Conservation (phyloP, 176 grass and related monocot genomes). For the Carex parvula region DNA sequence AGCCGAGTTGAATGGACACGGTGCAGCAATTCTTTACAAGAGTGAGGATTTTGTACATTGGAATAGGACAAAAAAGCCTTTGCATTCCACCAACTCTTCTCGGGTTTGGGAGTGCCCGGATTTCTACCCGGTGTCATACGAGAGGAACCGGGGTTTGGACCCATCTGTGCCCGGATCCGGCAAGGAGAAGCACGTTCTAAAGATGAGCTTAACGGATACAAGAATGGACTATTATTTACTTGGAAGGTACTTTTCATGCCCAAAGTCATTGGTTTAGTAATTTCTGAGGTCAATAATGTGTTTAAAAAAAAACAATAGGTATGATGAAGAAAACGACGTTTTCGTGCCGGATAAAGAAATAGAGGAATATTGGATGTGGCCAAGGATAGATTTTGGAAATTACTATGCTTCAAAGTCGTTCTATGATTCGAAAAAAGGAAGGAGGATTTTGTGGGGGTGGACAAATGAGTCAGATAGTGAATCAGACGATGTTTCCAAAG, state of each 20-base stretch:
- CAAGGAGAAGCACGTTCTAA: slow-evolving; percentile 65
- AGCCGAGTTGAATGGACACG: slow-evolving; percentile 38
- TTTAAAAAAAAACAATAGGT: background rate
- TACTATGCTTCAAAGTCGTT: slow-evolving; percentile 92
- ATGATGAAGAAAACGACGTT: slow-evolving; percentile 35
- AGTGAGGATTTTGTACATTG: slow-evolving; percentile 61
- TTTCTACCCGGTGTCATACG: slow-evolving; percentile 42
- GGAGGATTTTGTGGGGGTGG: slow-evolving; percentile 80
- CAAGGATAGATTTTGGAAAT: slow-evolving; percentile 68
- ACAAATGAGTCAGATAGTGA: slow-evolving; percentile 63
- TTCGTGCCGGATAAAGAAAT: slow-evolving; percentile 55
- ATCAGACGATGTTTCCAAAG: slow-evolving; percentile 51
- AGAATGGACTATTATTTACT: slow-evolving; percentile 62
- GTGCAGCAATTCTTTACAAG: slow-evolving; percentile 56
- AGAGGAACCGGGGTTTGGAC: slow-evolving; percentile 47
- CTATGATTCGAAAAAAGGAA: slow-evolving; percentile 49
- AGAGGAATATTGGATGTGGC: slow-evolving; percentile 54
- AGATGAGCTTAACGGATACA: slow-evolving; percentile 45
- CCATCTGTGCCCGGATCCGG: slow-evolving; percentile 32
- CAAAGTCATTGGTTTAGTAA: background rate
- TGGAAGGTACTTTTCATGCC: slow-evolving; percentile 32
- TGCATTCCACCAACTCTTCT: slow-evolving; percentile 50
- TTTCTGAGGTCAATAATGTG: slow-evolving; percentile 10
- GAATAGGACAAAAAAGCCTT: slow-evolving; percentile 43
- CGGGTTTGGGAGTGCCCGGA: slow-evolving; percentile 77